These are phyloP conservation scores for Aspergillus taichungensis DNA, from an alignment of 495 filamentous ascomycete species.

Conservation along the genomic window DNA sequence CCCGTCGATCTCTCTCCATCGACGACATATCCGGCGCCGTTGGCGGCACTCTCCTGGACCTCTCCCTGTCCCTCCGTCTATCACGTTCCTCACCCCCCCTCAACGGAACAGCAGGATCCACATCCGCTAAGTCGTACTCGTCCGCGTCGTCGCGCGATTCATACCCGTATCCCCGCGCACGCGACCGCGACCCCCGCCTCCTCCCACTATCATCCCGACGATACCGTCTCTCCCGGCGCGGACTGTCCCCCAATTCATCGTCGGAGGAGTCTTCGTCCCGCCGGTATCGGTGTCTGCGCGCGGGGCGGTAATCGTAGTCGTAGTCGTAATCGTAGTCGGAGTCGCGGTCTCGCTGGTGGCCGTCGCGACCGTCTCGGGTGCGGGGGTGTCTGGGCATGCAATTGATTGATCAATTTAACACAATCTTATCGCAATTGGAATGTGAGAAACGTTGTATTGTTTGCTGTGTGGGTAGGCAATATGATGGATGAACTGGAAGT, in stretches of 20 bases:
- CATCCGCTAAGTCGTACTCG: conserved; percentile 5
- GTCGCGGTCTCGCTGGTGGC: conserved; percentile 31
- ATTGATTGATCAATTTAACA: not conserved
- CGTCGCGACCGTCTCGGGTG: conserved; percentile 34
- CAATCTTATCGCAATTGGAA: conserved; percentile 3
- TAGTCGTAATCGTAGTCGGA: conserved; percentile 22
- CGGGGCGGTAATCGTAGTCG: conserved; percentile 11
- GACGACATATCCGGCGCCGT: conserved; percentile 10
- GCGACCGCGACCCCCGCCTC: not conserved
- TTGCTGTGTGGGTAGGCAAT: too few species aligned
- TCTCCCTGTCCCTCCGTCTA: conserved; percentile 16
- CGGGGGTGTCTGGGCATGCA: conserved; percentile 35
- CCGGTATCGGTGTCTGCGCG: conserved; percentile 8
- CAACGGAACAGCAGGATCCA: conserved; percentile 4
- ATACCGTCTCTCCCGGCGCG: not conserved
- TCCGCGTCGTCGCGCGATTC: conserved; percentile 8
- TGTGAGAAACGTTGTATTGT: too few species aligned
- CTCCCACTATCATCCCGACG: not conserved
- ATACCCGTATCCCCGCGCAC: conserved; percentile 1
- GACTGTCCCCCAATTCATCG: too few species aligned
- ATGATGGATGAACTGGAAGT: too few species aligned
- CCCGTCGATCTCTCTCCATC: conserved; percentile 3
- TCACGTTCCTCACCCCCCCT: conserved; percentile 1
- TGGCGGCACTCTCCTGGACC: conserved; percentile 4
- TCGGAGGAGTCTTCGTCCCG: conserved; percentile 2